phyloP scores from a whole-genome alignment of 2,329 filamentous ascomycete species.

The Fusarium newnesense region DNA sequence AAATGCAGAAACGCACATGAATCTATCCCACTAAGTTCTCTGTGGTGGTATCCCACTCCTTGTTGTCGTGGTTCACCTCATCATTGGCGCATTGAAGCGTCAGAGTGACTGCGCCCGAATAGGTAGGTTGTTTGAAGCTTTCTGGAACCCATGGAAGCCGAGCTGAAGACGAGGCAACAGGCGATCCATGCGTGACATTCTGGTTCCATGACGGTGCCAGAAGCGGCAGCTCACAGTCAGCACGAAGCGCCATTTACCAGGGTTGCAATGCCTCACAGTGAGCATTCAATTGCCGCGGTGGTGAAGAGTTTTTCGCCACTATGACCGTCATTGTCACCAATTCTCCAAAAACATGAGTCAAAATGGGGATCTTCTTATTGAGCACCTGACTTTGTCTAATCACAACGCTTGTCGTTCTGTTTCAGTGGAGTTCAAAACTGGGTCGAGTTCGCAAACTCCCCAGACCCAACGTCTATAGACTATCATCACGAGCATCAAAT shows the following conservation, averaged over 20 bases:
- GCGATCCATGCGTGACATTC: constrained; percentile 26
- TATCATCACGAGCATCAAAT: constrained; percentile 6
- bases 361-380: constrained; percentile 4
- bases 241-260: neutral
- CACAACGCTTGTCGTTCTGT: neutral
- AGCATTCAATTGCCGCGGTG: constrained; percentile 9
- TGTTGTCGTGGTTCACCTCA: neutral
- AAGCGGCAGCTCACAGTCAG: constrained; percentile 22
- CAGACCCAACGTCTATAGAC: constrained; percentile 6
- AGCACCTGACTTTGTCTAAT: constrained; percentile 10
- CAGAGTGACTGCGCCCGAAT: neutral
- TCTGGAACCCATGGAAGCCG: constrained; percentile 13
- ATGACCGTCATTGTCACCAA: constrained; percentile 3
- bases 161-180: constrained; percentile 28
- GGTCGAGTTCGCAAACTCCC: neutral
- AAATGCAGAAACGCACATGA: neutral
- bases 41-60: no score
- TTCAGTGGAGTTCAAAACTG: constrained; percentile 7
- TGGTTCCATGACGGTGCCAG: neutral
- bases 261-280: neutral
- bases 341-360: constrained; percentile 1
- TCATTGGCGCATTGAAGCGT: neutral
- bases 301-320: constrained; percentile 10
- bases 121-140: constrained; percentile 24
- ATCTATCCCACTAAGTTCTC: neutral